Conservation (phyloP, 176 grass and related monocot species). For the Phyllostachys edulis region DNA sequence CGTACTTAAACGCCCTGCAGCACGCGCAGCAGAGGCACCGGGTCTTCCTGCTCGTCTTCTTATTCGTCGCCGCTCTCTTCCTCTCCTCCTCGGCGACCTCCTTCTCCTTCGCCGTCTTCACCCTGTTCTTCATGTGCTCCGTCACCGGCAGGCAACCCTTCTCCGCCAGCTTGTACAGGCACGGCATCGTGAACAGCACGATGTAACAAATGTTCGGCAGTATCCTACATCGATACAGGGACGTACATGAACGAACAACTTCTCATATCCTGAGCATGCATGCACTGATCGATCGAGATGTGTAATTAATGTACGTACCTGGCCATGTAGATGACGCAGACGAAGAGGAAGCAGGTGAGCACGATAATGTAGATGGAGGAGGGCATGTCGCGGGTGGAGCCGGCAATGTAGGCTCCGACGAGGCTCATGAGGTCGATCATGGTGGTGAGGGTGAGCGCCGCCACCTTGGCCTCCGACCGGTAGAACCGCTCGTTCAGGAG, state of each 20-base stretch:
- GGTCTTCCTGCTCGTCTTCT: not conserved
- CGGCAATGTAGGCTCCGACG: slow-evolving; percentile 37
- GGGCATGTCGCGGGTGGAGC: not conserved
- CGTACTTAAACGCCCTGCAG: not conserved
- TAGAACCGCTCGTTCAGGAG: slow-evolving; percentile 41
- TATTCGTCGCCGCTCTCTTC: not conserved
- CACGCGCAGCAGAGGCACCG: not conserved
- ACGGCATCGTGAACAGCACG: not conserved
- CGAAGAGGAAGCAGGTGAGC: slow-evolving; percentile 25
- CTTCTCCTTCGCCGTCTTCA: not conserved
- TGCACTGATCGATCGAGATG: not conserved
- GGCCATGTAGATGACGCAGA: slow-evolving; percentile 14
- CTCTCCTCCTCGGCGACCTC: not conserved
- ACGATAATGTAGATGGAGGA: slow-evolving; percentile 37
- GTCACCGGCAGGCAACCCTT: not conserved
- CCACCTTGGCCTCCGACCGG: slow-evolving; percentile 12
- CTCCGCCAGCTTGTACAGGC: not conserved
- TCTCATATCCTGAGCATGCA: not conserved
- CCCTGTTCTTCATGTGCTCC: not conserved
- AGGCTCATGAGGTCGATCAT: slow-evolving; percentile 38
- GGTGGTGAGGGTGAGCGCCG: slow-evolving; percentile 31
- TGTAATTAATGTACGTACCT: not conserved
- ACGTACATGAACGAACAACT: not conserved
- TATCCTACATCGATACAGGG: not conserved
- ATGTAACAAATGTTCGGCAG: not conserved